These are phyloP conservation scores for Apiospora malaysiana DNA, from an alignment of 2,329 filamentous ascomycete species.

Conservation along the genomic window DNA sequence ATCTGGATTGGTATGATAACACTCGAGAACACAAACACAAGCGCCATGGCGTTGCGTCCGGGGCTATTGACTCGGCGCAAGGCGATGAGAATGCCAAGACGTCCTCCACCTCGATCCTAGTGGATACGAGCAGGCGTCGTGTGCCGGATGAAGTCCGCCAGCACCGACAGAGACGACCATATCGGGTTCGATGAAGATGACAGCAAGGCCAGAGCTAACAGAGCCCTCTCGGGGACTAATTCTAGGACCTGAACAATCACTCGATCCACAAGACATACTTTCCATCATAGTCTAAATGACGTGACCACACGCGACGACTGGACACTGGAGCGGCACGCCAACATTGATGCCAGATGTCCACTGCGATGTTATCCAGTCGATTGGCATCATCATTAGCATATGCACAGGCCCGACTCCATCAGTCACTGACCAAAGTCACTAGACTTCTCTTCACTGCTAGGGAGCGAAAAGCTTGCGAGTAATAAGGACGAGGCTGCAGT, in stretches of 20 bases:
- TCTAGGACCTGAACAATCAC: conserved; percentile 12
- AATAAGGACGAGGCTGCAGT: conserved; percentile 2
- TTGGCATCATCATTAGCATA: background rate
- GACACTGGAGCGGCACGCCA: conserved; percentile 4
- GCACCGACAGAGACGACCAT: conserved; percentile 7
- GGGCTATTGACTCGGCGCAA: background rate
- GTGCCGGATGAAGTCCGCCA: conserved; percentile 13
- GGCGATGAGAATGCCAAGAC: background rate
- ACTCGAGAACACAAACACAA: conserved; percentile 26
- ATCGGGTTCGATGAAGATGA: background rate
- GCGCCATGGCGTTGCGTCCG: background rate
- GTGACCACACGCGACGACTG: background rate
- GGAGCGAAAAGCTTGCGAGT: background rate
- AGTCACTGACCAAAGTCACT: background rate
- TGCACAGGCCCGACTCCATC: background rate
- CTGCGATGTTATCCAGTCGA: background rate
- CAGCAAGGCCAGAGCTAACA: background rate
- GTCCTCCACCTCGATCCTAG: conserved; percentile 1
- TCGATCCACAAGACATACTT: conserved; percentile 11
- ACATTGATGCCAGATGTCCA: background rate
- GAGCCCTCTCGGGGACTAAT: background rate
- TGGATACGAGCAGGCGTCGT: conserved; percentile 14
- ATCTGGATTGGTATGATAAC: conserved; percentile 89
- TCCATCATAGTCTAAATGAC: conserved; percentile 14
- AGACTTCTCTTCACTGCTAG: conserved; percentile 8